Base-by-base conservation (phyloP, 441 rosid genomes). In the Jatropha multifida region DNA sequence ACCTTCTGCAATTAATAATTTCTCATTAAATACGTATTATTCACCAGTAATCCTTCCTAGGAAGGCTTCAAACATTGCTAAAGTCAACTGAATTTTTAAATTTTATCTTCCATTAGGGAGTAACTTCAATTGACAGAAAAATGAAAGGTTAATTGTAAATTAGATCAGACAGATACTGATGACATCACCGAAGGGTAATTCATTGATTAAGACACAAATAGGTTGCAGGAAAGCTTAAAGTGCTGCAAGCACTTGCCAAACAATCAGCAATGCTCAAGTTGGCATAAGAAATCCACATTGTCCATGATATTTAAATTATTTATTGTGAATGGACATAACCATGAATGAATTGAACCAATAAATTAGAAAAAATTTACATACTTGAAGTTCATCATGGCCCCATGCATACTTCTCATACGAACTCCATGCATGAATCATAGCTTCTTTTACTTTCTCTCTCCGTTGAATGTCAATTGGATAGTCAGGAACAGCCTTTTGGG, bases 301-400 rank as follows among this genome's bases (percentile, higher is more conserved):
- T 27, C 40, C 64, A 26, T 60, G 27, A 69, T 52, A 18, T 52
- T 51, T 18, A 32, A 40, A 18, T 52, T 17, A 54, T 54, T 18
- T 13, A 12, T 4, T 8, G 17, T 54, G 52, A 17, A 40, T 37
- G 18, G 68, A 13, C 14, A 23, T 7, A 6, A 38, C 17, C 42
- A 40, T 27, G 20, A 26, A 46, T 7, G 59, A 61, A 44, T 18
- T 14, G 15, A 44, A 68, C 46, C 41, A 32, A 27, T 1, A 46
- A 58, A 51, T 48, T n/a, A 4, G 17, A 65, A 58, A 44, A 23
- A 14, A 41, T 14, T 10, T 42, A 56, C 73, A 73, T 76, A 94
- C 99, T 94, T 94, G 95, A 79, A 96, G 99, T 82, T 96, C 99
- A 70, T 96, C 99, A 58, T 87, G 77, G 72, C 98, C 99, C 99